These are phyloP conservation scores for Scedosporium dehoogii DNA, from an alignment of 2,329 filamentous ascomycete species.

Conservation along the genomic window DNA sequence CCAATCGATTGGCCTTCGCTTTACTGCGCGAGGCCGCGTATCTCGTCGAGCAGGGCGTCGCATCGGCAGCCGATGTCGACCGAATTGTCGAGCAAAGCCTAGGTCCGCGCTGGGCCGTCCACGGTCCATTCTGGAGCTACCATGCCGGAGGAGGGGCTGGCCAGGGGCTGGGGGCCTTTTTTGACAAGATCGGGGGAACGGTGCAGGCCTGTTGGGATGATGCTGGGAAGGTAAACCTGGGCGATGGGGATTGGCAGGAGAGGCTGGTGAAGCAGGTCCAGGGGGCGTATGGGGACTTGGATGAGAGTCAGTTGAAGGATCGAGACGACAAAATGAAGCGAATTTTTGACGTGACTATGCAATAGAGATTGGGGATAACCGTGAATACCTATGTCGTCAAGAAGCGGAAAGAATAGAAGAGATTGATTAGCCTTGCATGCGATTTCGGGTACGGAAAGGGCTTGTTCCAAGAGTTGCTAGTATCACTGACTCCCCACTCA, in stretches of 20 bases:
- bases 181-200: too few relatives aligned
- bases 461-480: too few relatives aligned
- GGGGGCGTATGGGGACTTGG: background rate
- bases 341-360: background rate
- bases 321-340: background rate
- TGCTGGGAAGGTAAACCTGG: too few relatives aligned
- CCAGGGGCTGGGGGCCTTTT: too few relatives aligned
- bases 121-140: conserved; percentile 14
- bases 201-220: too few relatives aligned
- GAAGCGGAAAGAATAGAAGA: too few relatives aligned
- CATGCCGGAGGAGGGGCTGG: conserved; percentile 12
- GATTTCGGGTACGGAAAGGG: too few relatives aligned
- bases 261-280: too few relatives aligned
- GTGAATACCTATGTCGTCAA: too few relatives aligned
- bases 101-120: conserved; percentile 14
- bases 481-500: too few relatives aligned
- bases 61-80: conserved; percentile 20
- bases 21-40: conserved; percentile 6
- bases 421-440: too few relatives aligned
- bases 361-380: background rate
- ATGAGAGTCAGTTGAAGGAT: background rate
- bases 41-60: conserved; percentile 10
- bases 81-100: conserved; percentile 16
- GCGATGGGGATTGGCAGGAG: too few relatives aligned
- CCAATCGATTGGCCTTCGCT: conserved; percentile 7